Base-by-base conservation (phyloP, 768 basidiomycete species). In the Xerocomellus amylosporus region DNA sequence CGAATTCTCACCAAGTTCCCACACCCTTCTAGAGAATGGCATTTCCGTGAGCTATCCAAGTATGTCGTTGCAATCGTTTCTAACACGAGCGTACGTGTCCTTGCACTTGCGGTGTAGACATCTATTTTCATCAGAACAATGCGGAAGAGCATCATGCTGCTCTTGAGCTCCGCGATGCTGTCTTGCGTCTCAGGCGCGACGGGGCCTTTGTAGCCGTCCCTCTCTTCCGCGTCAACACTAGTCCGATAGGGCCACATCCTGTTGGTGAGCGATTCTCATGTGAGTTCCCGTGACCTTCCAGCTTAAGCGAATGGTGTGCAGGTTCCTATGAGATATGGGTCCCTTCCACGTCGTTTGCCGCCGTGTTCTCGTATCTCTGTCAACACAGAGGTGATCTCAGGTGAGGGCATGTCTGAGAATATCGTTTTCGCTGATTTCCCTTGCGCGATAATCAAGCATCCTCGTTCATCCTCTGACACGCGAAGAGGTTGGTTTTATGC, bases 251-350 rank as follows among this genome's bases (percentile, higher is more conserved):
- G 0, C 88, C 88, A 15, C 89, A 91, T 71, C 88, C 88, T 4
- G 80, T 83, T 47, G 89, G 88, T 85, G 56, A 62, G 84, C 67
- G 10, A 19, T 36, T 45, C 13, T 37, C 9, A 42, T 31, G 14
- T 28, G 2, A 8, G 19, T 38, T 38, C 15, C n/a, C 3, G 5
- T 38, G 8, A 8, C 8, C 24, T 6, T 19, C 9, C 24, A 19
- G 14, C 17, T 31, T 13, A 42, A 36, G 9, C 13, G 13, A 9
- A 42, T 20, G n/a, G 49, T 19, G 6, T 42, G 9, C 13, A 88
- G 89, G 89, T 4, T 90, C 88, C 0, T 90, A 89, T 62, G 89
- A 90, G 61, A 84, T 90, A 19, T 91, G 89, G 89, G 84, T 78
- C 24, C 89, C 89, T 1, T 76, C 81, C 0, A 85, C 88, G 58